These are phyloP conservation scores for Acer campestre DNA, from an alignment of 345 rosid genomes.

Conservation along the genomic window DNA sequence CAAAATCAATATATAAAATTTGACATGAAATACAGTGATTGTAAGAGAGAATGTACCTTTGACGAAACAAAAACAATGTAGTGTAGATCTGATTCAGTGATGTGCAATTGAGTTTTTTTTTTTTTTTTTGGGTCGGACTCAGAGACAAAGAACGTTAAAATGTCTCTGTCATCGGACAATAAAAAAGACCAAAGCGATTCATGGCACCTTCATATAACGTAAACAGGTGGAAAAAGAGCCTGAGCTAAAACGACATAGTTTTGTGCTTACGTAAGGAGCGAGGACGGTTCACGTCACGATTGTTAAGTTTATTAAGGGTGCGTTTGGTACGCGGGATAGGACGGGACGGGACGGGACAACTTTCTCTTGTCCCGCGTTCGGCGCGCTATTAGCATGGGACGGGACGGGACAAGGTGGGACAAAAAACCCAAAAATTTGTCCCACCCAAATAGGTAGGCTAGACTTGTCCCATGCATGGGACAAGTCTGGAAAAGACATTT, in stretches of 20 bases:
- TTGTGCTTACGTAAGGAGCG: not conserved
- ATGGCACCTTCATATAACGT: not conserved
- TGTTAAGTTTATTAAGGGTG: not conserved
- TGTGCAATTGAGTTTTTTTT: not conserved
- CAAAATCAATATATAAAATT: not conserved
- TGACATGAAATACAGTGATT: not conserved
- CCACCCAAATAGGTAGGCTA: too few species aligned
- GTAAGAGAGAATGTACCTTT: conserved; percentile 19
- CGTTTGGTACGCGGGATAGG: too few species aligned
- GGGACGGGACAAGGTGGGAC: too few species aligned
- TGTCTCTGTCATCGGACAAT: conserved; percentile 9
- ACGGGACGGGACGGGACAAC: too few species aligned
- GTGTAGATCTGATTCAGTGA: not conserved
- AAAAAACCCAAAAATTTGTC: too few species aligned
- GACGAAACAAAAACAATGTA: not conserved
- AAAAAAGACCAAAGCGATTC: not conserved
- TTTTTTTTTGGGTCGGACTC: not conserved
- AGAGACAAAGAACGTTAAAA: conserved; percentile 7
- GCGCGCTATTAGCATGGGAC: too few species aligned
- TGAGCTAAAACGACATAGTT: not conserved
- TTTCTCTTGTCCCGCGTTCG: too few species aligned
- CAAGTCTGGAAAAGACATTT: too few species aligned
- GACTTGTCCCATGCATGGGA: too few species aligned
- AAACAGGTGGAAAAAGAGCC: not conserved
- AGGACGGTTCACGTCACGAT: not conserved